These are phyloP conservation scores for Anaeromyces robustus DNA, from an alignment of 192 early-diverging fungal genomes.

Conservation along the genomic window DNA sequence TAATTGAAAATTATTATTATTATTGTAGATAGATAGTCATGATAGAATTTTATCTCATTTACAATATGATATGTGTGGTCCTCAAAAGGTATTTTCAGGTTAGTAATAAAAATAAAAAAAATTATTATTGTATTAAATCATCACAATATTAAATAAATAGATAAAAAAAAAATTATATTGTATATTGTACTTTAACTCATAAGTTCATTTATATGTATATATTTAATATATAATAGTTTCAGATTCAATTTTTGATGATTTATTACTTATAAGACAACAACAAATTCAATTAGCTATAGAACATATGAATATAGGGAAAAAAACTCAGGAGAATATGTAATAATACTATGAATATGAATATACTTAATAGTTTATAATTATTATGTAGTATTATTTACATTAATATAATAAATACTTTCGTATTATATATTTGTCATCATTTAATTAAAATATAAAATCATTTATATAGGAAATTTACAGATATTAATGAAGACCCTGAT, in stretches of 20 bases:
- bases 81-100: not conserved
- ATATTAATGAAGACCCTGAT: not conserved
- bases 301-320: not conserved
- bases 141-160: too few relatives aligned
- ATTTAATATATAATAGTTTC: not conserved
- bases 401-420: too few relatives aligned
- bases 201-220: not conserved
- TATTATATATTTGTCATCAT: too few relatives aligned
- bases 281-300: not conserved
- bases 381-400: too few relatives aligned
- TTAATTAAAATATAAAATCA: too few relatives aligned
- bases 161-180: too few relatives aligned
- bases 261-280: not conserved
- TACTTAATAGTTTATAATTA: too few relatives aligned
- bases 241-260: not conserved
- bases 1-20: too few relatives aligned
- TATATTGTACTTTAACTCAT: not conserved
- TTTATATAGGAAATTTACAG: not conserved
- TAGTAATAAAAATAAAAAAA: not conserved
- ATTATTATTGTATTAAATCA: too few relatives aligned
- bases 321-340: not conserved
- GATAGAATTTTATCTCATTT: not conserved
- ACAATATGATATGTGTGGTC: not conserved
- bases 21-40: not conserved
- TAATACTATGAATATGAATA: not conserved